Evolutionary conservation across 148 eudicot species (phyloP).

Genomic region (Nepenthes mirabilis): DNA sequence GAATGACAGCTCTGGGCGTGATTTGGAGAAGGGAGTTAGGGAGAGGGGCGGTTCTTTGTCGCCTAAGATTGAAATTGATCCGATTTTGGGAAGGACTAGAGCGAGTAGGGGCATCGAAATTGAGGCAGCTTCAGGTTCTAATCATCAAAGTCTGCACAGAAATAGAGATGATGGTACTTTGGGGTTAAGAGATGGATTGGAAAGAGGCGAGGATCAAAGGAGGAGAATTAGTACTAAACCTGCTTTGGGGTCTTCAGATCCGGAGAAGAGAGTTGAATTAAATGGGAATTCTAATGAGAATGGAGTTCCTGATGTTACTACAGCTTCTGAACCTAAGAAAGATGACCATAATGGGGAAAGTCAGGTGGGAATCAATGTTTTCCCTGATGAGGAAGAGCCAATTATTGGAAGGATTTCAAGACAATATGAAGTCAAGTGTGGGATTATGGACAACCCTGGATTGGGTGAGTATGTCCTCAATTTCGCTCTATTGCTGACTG

Average conservation of each 20-base stretch:
- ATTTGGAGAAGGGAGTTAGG: conserved; percentile 46
- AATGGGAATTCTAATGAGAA: conserved; percentile 17
- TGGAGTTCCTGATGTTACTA: conserved; percentile 15
- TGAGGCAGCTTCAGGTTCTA: conserved; percentile 24
- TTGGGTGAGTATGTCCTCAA: conserved; percentile 44
- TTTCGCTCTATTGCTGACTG: background rate
- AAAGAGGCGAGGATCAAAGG: conserved; percentile 21
- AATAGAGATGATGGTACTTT: conserved; percentile 15
- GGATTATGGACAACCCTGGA: conserved; percentile 65
- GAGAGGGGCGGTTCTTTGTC: conserved; percentile 27
- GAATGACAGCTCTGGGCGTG: conserved; percentile 21
- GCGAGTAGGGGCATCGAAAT: conserved; percentile 34
- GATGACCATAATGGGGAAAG: conserved; percentile 28
- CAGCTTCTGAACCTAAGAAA: conserved; percentile 19
- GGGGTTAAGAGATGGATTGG: conserved; percentile 14
- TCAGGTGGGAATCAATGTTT: conserved; percentile 20
- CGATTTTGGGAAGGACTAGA: conserved; percentile 46
- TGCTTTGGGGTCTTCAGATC: conserved; percentile 18
- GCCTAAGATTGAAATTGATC: conserved; percentile 69
- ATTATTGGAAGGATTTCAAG: conserved; percentile 28
- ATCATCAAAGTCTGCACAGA: conserved; percentile 9
- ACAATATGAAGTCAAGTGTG: conserved; percentile 41
- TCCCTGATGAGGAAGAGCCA: conserved; percentile 34
- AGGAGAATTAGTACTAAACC: conserved; percentile 19
- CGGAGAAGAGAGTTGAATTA: conserved; percentile 20